Percentiles rank a stretch among this genome's conserved stretches.
Evolutionary conservation across 345 rosid genomes (phyloP).

Genomic region (Dipteronia sinensis): DNA sequence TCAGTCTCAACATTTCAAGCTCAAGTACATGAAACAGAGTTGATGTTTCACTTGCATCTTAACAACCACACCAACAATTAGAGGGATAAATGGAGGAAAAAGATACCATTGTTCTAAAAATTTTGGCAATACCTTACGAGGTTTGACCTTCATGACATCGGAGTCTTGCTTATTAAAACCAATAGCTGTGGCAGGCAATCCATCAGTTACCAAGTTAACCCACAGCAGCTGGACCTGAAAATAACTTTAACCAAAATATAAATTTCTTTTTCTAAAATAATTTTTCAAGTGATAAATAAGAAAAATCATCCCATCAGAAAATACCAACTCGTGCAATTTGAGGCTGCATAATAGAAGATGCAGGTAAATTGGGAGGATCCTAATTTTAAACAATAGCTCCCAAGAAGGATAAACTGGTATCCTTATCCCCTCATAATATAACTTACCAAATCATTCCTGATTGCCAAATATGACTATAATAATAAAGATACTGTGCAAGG

Average conservation of each 20-base stretch:
- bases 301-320: constrained; percentile 17
- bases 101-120: not conserved
- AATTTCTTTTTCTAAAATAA: not conserved
- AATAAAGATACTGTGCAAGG: constrained; percentile 8
- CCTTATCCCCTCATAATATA: not conserved
- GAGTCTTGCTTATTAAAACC: constrained; percentile 97
- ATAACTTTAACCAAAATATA: constrained; percentile 5
- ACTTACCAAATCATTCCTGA: not conserved
- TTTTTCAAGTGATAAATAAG: not conserved
- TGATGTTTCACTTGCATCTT: not conserved
- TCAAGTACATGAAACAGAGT: constrained; percentile 3
- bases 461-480: not conserved
- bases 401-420: not conserved
- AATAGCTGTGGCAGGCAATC: constrained; percentile 99
- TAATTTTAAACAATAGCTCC: not conserved
- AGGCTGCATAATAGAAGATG: constrained; percentile 5
- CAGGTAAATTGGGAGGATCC: constrained; percentile 4
- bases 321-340: constrained; percentile 6
- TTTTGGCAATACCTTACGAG: constrained; percentile 79
- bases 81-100: not conserved
- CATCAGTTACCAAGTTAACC: constrained; percentile 99
- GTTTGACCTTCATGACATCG: constrained; percentile 96
- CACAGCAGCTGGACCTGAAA: constrained; percentile 94
- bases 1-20: not conserved
- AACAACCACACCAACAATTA: not conserved